Conservation (phyloP, 2,329 filamentous ascomycete genomes). For the Fusarium proliferatum region DNA sequence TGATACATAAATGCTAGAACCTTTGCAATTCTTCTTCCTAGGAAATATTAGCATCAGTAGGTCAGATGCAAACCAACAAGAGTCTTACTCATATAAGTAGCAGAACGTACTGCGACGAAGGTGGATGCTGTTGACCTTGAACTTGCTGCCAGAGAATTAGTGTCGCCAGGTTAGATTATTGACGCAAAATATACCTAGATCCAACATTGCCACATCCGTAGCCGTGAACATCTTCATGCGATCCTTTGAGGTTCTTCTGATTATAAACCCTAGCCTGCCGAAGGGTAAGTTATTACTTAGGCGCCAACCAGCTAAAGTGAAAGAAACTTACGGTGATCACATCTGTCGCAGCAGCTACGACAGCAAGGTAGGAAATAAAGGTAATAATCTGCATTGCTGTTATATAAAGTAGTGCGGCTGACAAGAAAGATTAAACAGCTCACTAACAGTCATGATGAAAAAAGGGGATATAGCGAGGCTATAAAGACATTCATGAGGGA, state of each 20-base stretch:
- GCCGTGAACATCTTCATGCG: neutral
- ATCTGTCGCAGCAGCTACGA: neutral
- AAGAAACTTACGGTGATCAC: neutral
- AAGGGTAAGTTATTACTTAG: neutral
- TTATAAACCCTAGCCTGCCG: neutral
- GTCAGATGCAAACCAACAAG: no score
- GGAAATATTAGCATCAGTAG: accelerated
- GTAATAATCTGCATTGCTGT: neutral
- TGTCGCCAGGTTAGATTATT: accelerated
- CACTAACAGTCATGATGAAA: accelerated
- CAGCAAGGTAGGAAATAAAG: neutral
- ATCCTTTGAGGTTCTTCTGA: neutral
- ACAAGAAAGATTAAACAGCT: accelerated
- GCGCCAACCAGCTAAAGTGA: accelerated
- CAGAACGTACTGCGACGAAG: neutral
- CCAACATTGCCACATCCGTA: neutral
- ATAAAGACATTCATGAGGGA: neutral
- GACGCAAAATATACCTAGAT: neutral
- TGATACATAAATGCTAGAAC: neutral
- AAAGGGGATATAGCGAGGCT: accelerated
- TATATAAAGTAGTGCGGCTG: accelerated
- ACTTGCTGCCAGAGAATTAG: neutral
- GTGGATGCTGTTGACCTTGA: neutral
- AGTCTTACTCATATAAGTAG: neutral
- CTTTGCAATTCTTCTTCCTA: neutral